Evolutionary conservation across 176 grass and related monocot species (phyloP).

Genomic region (Avena sativa): DNA sequence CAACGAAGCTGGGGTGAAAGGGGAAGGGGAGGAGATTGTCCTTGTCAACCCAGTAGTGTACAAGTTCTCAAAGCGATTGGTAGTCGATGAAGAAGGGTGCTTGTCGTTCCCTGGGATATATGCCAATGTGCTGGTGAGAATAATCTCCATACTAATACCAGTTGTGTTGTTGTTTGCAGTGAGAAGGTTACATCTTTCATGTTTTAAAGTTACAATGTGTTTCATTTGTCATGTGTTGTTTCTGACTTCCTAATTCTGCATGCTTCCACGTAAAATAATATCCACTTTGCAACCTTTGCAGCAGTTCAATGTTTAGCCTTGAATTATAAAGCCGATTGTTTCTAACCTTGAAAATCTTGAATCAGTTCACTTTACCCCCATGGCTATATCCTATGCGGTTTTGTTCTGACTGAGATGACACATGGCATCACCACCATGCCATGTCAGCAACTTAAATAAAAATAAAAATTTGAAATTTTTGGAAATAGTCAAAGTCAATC

Average conservation of each 20-base stretch:
- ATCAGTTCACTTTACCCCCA: neutral
- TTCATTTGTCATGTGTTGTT: neutral
- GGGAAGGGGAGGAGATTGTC: conserved; percentile 90
- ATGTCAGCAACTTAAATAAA: neutral
- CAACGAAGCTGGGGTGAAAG: conserved; percentile 78
- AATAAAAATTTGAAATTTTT: neutral
- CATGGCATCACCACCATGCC: neutral
- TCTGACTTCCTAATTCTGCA: conserved; percentile 25
- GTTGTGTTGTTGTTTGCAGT: conserved; percentile 20
- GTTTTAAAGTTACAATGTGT: conserved; percentile 19
- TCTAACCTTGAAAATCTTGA: conserved; percentile 7
- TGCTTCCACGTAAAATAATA: neutral
- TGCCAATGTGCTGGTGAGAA: conserved; percentile 82
- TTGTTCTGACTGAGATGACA: neutral
- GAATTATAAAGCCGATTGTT: neutral
- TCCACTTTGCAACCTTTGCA: neutral
- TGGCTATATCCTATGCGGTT: neutral
- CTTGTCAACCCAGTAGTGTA: conserved; percentile 88
- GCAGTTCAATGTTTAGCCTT: neutral
- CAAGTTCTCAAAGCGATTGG: conserved; percentile 68
- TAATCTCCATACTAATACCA: neutral
- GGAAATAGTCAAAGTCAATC: neutral
- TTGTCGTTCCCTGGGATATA: conserved; percentile 97
- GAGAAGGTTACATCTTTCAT: neutral
- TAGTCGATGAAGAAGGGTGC: conserved; percentile 84